Percentiles rank a stretch among this genome's conserved stretches.
Conservation (phyloP, 2,329 filamentous ascomycete genomes). For the Colletotrichum phormii region DNA sequence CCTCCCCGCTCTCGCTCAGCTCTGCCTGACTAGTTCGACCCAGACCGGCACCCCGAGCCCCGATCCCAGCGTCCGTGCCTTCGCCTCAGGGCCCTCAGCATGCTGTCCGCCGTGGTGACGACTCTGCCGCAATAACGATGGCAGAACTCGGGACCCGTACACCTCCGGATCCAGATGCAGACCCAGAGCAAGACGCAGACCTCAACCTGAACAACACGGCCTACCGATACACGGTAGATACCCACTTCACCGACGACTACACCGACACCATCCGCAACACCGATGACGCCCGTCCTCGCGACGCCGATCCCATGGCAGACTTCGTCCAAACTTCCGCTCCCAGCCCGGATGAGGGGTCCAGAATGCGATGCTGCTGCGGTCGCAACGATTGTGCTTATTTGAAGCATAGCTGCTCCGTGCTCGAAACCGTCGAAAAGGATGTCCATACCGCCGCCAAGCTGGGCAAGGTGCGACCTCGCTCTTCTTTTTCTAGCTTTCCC, state of each 20-base stretch:
- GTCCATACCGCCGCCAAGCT: conserved; percentile 87
- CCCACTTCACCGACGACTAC: background rate
- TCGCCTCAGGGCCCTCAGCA: conserved; percentile 24
- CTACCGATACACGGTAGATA: background rate
- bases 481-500: conserved; percentile 4
- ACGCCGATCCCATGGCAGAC: conserved; percentile 34
- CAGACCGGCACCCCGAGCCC: conserved; percentile 5
- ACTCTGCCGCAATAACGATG: conserved; percentile 35
- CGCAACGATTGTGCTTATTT: conserved; percentile 82
- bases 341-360: conserved; percentile 41
- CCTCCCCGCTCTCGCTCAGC: conserved; percentile 8
- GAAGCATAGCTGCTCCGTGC: conserved; percentile 80
- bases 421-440: conserved; percentile 88
- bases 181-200: background rate
- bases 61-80: background rate
- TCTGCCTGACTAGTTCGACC: background rate
- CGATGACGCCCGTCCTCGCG: conserved; percentile 24
- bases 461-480: conserved; percentile 81
- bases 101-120: conserved; percentile 26
- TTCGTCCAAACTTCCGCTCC: conserved; percentile 31
- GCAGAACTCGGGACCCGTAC: conserved; percentile 21
- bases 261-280: background rate
- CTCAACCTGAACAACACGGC: background rate
- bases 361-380: conserved; percentile 85
- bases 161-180: background rate